Conservation (phyloP, 192 early-diverging fungal species). For the Obelidium mucronatum region DNA sequence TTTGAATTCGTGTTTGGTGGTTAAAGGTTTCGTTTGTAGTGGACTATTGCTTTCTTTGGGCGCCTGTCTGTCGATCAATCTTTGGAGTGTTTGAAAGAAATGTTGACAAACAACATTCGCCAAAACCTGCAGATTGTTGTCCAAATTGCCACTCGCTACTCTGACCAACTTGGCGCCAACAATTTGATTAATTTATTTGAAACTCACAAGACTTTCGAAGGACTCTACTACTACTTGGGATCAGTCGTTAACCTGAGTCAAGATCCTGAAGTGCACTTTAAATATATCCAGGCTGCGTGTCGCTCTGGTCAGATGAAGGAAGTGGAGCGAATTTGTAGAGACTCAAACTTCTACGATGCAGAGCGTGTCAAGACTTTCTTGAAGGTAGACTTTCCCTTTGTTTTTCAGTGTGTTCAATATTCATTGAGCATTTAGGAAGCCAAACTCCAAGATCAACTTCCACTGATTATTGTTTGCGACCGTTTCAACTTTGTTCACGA, state of each 20-base stretch:
- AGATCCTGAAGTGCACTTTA: constrained; percentile 95
- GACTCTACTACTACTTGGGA: constrained; percentile 96
- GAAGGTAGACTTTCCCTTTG: too few species aligned
- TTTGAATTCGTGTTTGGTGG: not conserved
- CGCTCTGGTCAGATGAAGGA: constrained; percentile 94
- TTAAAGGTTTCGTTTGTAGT: constrained; percentile 45
- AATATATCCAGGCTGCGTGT: constrained; percentile 98
- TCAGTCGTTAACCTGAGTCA: constrained; percentile 95
- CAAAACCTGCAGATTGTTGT: constrained; percentile 97
- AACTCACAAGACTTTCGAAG: constrained; percentile 88
- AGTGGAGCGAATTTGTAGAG: constrained; percentile 96
- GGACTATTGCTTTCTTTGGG: constrained; percentile 96
- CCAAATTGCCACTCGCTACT: constrained; percentile 96
- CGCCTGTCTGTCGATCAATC: constrained; percentile 95
- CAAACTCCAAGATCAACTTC: constrained; percentile 93
- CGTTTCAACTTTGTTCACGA: constrained; percentile 98
- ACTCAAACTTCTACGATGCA: constrained; percentile 95
- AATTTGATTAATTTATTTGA: constrained; percentile 94
- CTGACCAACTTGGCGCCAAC: constrained; percentile 88
- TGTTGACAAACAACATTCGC: constrained; percentile 88
- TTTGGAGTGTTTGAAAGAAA: constrained; percentile 92
- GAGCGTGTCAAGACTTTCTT: constrained; percentile 99
- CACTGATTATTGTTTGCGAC: constrained; percentile 98
- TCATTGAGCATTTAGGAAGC: too few species aligned
- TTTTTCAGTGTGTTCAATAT: not conserved